phyloP scores from a whole-genome alignment of 2,329 filamentous ascomycete genomes.

The Ophiognomonia clavigignenti-juglandacearum region DNA sequence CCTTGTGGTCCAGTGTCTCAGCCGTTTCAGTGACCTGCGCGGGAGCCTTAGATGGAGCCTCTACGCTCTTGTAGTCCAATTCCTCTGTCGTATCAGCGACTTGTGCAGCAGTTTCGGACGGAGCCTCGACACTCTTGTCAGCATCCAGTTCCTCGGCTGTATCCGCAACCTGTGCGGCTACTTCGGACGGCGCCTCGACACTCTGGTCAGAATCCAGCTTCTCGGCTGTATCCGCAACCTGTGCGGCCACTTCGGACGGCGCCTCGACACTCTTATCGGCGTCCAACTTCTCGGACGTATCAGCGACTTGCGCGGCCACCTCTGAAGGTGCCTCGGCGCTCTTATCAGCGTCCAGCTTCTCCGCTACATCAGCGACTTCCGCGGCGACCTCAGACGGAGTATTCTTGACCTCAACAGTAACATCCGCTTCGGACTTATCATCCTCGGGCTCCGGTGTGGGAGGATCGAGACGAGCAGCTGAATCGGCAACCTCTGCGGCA shows the following conservation, averaged over 20 bases:
- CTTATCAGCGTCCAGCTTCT: constrained; percentile 27
- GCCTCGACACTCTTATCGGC: constrained; percentile 18
- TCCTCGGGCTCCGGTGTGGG: constrained; percentile 34
- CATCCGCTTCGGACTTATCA: constrained; percentile 36
- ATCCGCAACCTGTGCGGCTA: constrained; percentile 41
- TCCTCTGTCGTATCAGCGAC: constrained; percentile 37
- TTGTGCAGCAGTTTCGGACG: constrained; percentile 36
- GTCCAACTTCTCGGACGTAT: constrained; percentile 36
- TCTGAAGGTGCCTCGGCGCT: constrained; percentile 29
- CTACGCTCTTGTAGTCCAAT: constrained; percentile 1
- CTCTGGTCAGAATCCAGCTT: constrained; percentile 25
- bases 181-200: constrained; percentile 30
- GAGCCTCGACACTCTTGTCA: constrained; percentile 26
- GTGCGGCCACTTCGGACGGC: constrained; percentile 37
- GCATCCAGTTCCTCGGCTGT: constrained; percentile 26
- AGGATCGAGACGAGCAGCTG: constrained; percentile 40
- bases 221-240: constrained; percentile 39
- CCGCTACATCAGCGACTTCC: constrained; percentile 40
- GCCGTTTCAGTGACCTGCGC: constrained; percentile 41
- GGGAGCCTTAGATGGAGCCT: constrained; percentile 35
- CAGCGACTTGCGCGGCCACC: constrained; percentile 40
- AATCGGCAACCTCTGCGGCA: constrained; percentile 31
- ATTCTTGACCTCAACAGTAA: constrained; percentile 22
- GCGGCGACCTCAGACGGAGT: constrained; percentile 35
- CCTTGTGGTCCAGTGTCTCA: constrained; percentile 16